Percentiles rank a stretch among this genome's conserved stretches.
These are phyloP conservation scores for Gymnopus androsaceus DNA, from an alignment of 1,284 basidiomycete species.

Conservation along the genomic window DNA sequence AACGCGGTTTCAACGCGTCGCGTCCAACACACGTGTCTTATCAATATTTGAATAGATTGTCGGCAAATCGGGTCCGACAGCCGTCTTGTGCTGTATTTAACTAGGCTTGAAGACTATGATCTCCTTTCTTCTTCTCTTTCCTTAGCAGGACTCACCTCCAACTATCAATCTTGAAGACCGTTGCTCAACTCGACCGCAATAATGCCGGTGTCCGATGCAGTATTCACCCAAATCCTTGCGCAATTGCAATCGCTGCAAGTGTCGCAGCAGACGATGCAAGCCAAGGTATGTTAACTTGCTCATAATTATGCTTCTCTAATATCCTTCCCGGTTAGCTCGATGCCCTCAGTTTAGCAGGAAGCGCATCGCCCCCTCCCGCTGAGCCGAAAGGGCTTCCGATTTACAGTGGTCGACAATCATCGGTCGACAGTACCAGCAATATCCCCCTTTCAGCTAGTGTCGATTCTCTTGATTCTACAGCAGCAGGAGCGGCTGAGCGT, in stretches of 20 bases:
- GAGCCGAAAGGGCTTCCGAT: conserved; percentile 4
- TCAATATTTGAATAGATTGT: too few relatives aligned
- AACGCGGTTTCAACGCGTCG: too few relatives aligned
- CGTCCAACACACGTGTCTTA: too few relatives aligned
- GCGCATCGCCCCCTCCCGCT: background rate
- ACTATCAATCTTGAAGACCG: background rate
- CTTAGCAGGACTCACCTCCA: background rate
- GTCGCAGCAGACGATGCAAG: conserved; percentile 72
- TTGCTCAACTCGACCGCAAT: background rate
- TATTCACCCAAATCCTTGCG: conserved; percentile 71
- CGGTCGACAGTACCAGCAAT: background rate
- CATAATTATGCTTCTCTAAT: background rate
- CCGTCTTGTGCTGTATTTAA: too few relatives aligned
- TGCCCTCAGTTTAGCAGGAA: conserved; percentile 19
- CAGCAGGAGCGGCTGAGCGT: background rate
- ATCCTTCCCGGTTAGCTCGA: conserved; percentile 33
- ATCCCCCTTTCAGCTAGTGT: background rate
- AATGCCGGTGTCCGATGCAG: conserved; percentile 50
- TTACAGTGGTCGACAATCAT: background rate
- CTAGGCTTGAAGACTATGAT: background rate
- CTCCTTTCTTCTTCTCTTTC: background rate
- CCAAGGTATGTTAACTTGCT: conserved; percentile 54
- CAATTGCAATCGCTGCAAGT: conserved; percentile 71
- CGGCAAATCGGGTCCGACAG: too few relatives aligned
- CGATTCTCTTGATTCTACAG: conserved; percentile 3